phyloP scores from a whole-genome alignment of 805 yeast species.

The Saccharomycopsis sp. region DNA sequence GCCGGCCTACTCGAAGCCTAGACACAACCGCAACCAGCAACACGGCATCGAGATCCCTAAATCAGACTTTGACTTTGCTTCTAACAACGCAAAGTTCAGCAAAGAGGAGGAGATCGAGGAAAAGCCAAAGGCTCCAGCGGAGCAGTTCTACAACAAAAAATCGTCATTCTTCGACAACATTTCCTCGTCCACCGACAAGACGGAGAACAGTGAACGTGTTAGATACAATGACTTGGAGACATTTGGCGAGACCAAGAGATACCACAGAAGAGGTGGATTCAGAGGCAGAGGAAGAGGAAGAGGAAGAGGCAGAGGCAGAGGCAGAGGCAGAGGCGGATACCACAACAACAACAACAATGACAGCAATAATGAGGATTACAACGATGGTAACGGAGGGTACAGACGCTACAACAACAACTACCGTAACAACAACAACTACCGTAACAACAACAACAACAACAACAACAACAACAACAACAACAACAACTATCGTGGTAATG shows the following conservation, averaged over 20 bases:
- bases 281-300: slow-evolving; percentile 45
- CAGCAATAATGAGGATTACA: slow-evolving; percentile 20
- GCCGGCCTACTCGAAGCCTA: slow-evolving; percentile 16
- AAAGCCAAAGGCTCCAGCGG: slow-evolving; percentile 27
- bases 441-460: not conserved
- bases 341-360: slow-evolving; percentile 23
- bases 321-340: slow-evolving; percentile 32
- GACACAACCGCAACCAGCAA: slow-evolving; percentile 4
- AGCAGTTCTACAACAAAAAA: slow-evolving; percentile 58
- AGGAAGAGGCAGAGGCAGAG: slow-evolving; percentile 30
- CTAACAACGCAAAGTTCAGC: slow-evolving; percentile 65
- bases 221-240: slow-evolving; percentile 21
- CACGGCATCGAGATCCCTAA: slow-evolving; percentile 36
- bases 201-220: slow-evolving; percentile 25
- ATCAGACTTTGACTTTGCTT: slow-evolving; percentile 68
- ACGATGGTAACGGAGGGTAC: slow-evolving; percentile 17
- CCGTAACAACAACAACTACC: not conserved
- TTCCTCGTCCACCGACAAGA: slow-evolving; percentile 56
- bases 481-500: not conserved
- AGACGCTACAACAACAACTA: slow-evolving; percentile 6
- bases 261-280: slow-evolving; percentile 36
- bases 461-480: not conserved
- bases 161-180: slow-evolving; percentile 86
- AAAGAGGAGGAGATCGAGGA: slow-evolving; percentile 38
- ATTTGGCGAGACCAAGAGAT: slow-evolving; percentile 19